These are phyloP conservation scores for Coniochaeta sp. DNA, from an alignment of 2,329 filamentous ascomycete genomes.

Conservation along the genomic window DNA sequence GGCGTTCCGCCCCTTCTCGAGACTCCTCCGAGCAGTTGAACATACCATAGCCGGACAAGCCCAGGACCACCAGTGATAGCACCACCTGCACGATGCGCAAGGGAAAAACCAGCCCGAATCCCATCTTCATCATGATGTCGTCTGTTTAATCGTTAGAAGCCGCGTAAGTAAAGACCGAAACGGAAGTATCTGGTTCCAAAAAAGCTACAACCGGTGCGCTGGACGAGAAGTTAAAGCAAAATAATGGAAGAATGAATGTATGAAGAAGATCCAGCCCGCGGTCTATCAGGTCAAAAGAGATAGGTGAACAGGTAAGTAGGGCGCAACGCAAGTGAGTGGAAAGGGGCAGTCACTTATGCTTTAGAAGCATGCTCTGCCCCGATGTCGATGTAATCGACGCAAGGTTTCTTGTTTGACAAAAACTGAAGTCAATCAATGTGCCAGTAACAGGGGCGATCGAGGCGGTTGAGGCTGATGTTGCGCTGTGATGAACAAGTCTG, in stretches of 20 bases:
- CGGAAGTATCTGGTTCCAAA: slow-evolving; percentile 10
- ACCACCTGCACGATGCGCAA: slow-evolving; percentile 39
- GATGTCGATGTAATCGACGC: not conserved
- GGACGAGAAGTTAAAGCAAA: slow-evolving; percentile 15
- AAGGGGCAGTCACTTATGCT: slow-evolving; percentile 7
- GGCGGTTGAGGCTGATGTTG: not conserved
- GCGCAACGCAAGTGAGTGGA: slow-evolving; percentile 5
- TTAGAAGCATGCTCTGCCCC: not conserved
- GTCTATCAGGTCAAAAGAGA: slow-evolving; percentile 6
- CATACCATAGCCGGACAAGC: slow-evolving; percentile 42
- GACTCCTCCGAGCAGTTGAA: not conserved
- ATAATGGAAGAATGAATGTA: slow-evolving; percentile 12
- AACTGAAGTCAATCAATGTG: not conserved
- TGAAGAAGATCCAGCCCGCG: slow-evolving; percentile 2
- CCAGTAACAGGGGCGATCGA: not conserved
- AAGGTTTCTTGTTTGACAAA: not conserved
- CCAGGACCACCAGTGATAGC: slow-evolving; percentile 38
- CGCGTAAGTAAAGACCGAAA: slow-evolving; percentile 11
- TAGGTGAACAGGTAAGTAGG: slow-evolving; percentile 1
- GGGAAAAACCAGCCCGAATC: slow-evolving; percentile 30
- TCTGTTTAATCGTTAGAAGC: slow-evolving; percentile 3
- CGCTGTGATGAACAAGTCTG: slow-evolving; percentile 14
- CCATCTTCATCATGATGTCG: slow-evolving; percentile 35
- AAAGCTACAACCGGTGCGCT: slow-evolving; percentile 20
- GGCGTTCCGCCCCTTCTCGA: not conserved